A percentile compares a stretch with the other conserved stretches of the same genome.
Evolutionary conservation across 345 rosid species (phyloP).

Genomic region (Brassica incana): DNA sequence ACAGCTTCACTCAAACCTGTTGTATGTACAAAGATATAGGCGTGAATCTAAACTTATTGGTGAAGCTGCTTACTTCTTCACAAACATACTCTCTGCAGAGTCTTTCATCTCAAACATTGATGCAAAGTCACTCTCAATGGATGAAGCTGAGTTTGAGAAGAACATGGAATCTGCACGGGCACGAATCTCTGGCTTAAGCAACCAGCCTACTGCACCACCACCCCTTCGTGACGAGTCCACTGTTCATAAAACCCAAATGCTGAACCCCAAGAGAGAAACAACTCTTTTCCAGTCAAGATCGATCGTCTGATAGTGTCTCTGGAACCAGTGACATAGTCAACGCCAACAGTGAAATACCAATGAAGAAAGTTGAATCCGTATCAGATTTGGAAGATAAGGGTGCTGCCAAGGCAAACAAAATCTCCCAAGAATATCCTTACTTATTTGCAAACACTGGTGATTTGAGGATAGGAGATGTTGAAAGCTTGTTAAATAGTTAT

Average conservation of each 20-base stretch:
- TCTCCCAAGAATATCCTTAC: conserved; percentile 75
- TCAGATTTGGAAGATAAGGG: conserved; percentile 83
- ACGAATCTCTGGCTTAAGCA: conserved; percentile 63
- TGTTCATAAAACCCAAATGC: background rate
- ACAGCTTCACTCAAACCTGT: conserved; percentile 76
- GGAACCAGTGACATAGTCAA: conserved; percentile 38
- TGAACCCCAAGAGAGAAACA: conserved; percentile 34
- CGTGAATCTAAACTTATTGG: conserved; percentile 70
- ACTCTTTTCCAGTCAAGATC: conserved; percentile 37
- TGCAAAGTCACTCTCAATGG: conserved; percentile 74
- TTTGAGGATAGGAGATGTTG: conserved; percentile 70
- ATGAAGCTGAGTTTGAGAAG: conserved; percentile 64
- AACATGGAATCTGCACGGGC: conserved; percentile 80
- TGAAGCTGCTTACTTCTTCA: conserved; percentile 80
- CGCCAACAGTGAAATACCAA: conserved; percentile 42
- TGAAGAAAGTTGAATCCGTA: conserved; percentile 58
- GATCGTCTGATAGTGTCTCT: conserved; percentile 48
- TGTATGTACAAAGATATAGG: conserved; percentile 82
- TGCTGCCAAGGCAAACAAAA: conserved; percentile 49
- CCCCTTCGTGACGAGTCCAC: conserved; percentile 41
- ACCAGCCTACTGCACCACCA: conserved; percentile 47
- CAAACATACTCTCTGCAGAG: conserved; percentile 85
- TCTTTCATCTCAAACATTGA: conserved; percentile 77
- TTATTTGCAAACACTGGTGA: conserved; percentile 71
- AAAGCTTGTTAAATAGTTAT: conserved; percentile 69